Base-by-base conservation (phyloP, 257 asterid species). In the Voacanga thouarsii region DNA sequence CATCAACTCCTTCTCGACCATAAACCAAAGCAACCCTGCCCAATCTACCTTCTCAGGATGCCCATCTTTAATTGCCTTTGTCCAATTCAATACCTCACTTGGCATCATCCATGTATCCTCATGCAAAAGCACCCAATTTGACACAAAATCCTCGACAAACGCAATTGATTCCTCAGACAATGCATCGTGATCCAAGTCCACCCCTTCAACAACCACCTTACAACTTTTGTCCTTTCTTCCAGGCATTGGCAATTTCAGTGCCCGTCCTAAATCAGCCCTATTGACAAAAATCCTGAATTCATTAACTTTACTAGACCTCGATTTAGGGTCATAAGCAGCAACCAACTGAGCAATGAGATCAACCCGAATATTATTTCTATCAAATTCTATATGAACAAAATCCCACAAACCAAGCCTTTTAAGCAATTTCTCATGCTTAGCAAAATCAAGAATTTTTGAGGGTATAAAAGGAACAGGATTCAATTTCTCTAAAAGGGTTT, bases 41-140 rank as follows among this genome's bases (percentile, higher is more conserved):
- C 97, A 94, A 84, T 94, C 99, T 73, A 94, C 96, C 87, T 88
- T 94, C 85, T 92, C 99, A 1, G 91, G 96, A 68, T 85, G 92
- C 26, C 97, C 95, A 7, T 89, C 96, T 80, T 87, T 90, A 45
- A 94, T 90, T 50, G 85, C 26, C 76, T 84, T 85, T 51, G 86
- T 79, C 94, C 91, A 92, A 61, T 87, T 86, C 77, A 70, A 45
- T 67, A 94, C 96, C 82, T 91, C 96, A 26, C 67, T 74, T 0
- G 97, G 97, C 89, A 85, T 90, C 84, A 89, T 82, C 97, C 97
- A 94, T 51, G 53, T 69, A 49, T 94, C 97, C 81, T 87, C 97
- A 3, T 94, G 97, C 88, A 92, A 83, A 69, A 94, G 97, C 61
- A 94, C 80, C 95, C 94, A 92, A 77, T 84, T 85, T 0, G 89